These are phyloP conservation scores for Sporothrix protearum DNA, from an alignment of 2,329 filamentous ascomycete species.

Conservation along the genomic window DNA sequence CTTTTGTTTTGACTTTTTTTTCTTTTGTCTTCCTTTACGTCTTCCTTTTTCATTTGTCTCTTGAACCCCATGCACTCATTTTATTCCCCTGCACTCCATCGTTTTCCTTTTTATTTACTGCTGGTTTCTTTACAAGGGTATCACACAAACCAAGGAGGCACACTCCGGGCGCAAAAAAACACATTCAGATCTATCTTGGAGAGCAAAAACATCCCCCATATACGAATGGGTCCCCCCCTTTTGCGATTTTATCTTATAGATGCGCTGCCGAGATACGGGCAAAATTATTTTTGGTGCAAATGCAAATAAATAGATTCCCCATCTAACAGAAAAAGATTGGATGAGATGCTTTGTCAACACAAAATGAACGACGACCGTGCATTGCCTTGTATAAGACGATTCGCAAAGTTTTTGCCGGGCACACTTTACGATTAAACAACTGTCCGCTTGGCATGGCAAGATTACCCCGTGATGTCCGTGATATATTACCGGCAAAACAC, in stretches of 20 bases:
- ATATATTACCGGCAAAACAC: background rate
- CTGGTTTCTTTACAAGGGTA: background rate
- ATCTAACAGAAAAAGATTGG: background rate
- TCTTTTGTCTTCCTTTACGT: background rate
- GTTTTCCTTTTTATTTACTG: conserved; percentile 10
- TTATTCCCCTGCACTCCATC: background rate
- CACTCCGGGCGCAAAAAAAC: background rate
- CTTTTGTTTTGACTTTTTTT: background rate
- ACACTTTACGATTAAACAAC: conserved; percentile 23
- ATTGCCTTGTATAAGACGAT: background rate
- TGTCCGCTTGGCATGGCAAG: conserved; percentile 18
- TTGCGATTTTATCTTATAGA: conserved; percentile 11
- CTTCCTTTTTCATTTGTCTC: background rate
- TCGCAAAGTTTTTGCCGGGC: background rate
- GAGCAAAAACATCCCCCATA: background rate
- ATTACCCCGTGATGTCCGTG: background rate
- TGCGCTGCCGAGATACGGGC: background rate
- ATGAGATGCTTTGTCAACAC: background rate
- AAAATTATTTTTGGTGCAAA: background rate
- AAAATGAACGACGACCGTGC: background rate
- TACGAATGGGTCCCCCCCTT: background rate
- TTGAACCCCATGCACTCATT: background rate
- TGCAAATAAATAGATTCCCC: conserved; percentile 8
- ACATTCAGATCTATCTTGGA: background rate
- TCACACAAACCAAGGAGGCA: background rate